A percentile compares a stretch with the other conserved stretches of the same genome.
Evolutionary conservation across 192 early-diverging fungal genomes (phyloP).

Genomic region (Jimgerdemannia flammicorona): DNA sequence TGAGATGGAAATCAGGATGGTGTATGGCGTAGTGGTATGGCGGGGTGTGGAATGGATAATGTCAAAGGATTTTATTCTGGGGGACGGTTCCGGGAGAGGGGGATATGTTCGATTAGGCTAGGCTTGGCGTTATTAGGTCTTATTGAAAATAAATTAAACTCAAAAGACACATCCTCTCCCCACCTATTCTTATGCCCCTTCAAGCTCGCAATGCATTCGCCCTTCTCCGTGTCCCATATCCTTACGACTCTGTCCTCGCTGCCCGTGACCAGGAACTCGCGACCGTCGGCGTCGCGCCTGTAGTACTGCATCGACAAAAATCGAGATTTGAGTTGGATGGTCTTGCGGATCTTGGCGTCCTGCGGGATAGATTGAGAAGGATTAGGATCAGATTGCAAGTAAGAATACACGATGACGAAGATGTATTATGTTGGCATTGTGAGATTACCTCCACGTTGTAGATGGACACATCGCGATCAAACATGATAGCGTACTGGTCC

Average conservation of each 20-base stretch:
- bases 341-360: constrained; percentile 23
- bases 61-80: constrained; percentile 37
- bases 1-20: constrained; percentile 54
- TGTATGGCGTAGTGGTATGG: constrained; percentile 10
- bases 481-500: constrained; percentile 55
- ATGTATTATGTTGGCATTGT: constrained; percentile 22
- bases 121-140: background rate
- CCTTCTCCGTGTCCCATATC: constrained; percentile 41
- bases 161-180: background rate
- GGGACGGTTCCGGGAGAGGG: constrained; percentile 22
- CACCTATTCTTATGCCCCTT: constrained; percentile 36
- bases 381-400: no score
- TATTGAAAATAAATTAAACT: no score
- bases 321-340: constrained; percentile 30
- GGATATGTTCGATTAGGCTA: constrained; percentile 19
- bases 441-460: constrained; percentile 56
- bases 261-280: constrained; percentile 51
- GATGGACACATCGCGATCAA: constrained; percentile 46
- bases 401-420: constrained; percentile 7
- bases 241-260: constrained; percentile 59
- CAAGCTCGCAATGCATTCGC: constrained; percentile 39
- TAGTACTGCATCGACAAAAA: constrained; percentile 33
- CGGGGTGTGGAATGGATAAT: constrained; percentile 16
- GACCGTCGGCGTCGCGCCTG: constrained; percentile 26
- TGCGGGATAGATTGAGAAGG: background rate